Evolutionary conservation across 495 filamentous ascomycete genomes (phyloP).

Genomic region (Hypomontagnella submonticulosa): DNA sequence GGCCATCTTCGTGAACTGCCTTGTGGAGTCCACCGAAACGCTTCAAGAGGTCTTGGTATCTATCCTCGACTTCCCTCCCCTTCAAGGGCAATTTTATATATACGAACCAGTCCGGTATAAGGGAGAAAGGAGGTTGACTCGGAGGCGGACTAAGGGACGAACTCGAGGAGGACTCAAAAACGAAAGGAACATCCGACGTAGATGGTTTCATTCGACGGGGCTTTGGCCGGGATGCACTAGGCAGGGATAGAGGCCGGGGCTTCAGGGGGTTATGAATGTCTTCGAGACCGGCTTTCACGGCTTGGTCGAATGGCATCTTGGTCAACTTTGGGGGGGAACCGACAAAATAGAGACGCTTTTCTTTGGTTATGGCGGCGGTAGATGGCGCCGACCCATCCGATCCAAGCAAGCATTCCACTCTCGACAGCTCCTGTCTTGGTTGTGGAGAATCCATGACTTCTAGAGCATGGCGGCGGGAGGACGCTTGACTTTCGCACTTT

Average conservation of each 20-base stretch:
- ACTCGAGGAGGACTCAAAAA: not conserved
- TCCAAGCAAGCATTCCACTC: constrained; percentile 27
- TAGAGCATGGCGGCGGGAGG: constrained; percentile 11
- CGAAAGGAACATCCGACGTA: not conserved
- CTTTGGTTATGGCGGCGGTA: not conserved
- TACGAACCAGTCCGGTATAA: constrained; percentile 51
- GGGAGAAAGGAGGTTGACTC: too few relatives aligned
- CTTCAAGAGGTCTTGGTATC: constrained; percentile 28
- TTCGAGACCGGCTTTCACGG: constrained; percentile 23
- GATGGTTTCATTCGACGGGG: not conserved
- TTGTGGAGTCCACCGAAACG: constrained; percentile 21
- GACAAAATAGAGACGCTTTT: constrained; percentile 19
- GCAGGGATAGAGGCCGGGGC: not conserved
- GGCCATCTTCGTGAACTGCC: not conserved
- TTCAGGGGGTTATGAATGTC: not conserved
- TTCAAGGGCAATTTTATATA: constrained; percentile 33
- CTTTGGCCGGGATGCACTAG: not conserved
- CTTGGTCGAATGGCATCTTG: constrained; percentile 26
- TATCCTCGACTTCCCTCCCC: not conserved
- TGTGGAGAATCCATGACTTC: constrained; percentile 2
- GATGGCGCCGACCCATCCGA: constrained; percentile 12
- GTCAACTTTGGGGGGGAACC: constrained; percentile 13
- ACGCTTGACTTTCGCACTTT: constrained; percentile 14
- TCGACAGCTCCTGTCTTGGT: constrained; percentile 15
- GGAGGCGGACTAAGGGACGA: not conserved